A percentile compares a stretch with the other conserved stretches of the same genome.
Conservation (phyloP, 805 yeast genomes). For the Candida boleticola region DNA sequence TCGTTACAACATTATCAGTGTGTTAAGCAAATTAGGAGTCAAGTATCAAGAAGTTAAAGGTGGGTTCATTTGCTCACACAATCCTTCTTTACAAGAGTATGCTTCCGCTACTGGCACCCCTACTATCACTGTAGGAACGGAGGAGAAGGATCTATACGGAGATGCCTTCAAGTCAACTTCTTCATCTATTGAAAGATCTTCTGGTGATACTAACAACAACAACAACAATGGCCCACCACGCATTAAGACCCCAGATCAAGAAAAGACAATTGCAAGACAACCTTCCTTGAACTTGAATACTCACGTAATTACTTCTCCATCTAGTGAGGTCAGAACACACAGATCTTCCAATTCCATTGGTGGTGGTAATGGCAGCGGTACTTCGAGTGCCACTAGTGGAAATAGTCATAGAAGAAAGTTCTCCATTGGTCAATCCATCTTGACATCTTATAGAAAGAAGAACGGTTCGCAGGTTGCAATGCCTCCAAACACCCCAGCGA, state of each 20-base stretch:
- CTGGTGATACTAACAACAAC: neutral
- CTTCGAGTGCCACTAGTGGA: neutral
- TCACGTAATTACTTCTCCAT: conserved; percentile 21
- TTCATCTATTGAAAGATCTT: conserved; percentile 22
- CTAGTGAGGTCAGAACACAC: conserved; percentile 29
- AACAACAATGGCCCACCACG: conserved; percentile 10
- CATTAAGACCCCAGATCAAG: conserved; percentile 25
- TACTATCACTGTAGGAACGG: conserved; percentile 8
- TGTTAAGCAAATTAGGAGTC: conserved; percentile 72
- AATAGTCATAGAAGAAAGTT: conserved; percentile 56
- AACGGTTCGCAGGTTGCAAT: conserved; percentile 37
- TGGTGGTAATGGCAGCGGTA: conserved; percentile 18
- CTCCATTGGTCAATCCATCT: conserved; percentile 57
- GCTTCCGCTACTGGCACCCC: conserved; percentile 11
- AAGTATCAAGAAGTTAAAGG: conserved; percentile 88
- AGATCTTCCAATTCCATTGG: conserved; percentile 38
- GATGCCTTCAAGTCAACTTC: conserved; percentile 40
- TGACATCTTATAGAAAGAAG: conserved; percentile 49
- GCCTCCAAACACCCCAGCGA: conserved; percentile 59
- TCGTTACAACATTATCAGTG: conserved; percentile 77
- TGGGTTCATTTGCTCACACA: conserved; percentile 83
- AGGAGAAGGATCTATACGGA: conserved; percentile 35
- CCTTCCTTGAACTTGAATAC: conserved; percentile 36
- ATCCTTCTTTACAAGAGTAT: conserved; percentile 41
- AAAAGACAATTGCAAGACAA: conserved; percentile 32